Evolutionary conservation across 2,329 filamentous ascomycete genomes (phyloP).

Genomic region (Talaromyces sp.): DNA sequence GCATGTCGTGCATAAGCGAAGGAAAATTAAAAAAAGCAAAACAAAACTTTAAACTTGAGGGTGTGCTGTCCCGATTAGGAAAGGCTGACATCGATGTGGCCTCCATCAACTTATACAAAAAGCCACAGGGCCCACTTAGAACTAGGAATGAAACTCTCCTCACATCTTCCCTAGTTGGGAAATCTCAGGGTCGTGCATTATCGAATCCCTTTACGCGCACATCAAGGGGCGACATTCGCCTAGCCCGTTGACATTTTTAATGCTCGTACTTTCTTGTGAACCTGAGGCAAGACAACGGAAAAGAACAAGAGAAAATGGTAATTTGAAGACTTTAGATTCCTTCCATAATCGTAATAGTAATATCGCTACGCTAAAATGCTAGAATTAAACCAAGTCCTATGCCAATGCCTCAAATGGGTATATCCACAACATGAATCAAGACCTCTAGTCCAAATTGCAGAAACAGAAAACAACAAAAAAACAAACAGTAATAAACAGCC

Average conservation of each 20-base stretch:
- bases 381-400: background rate
- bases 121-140: background rate
- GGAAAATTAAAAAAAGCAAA: background rate
- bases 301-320: background rate
- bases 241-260: background rate
- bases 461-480: background rate
- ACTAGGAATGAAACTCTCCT: background rate
- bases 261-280: background rate
- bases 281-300: background rate
- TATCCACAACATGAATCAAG: background rate
- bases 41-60: background rate
- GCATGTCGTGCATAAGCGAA: background rate
- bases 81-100: background rate
- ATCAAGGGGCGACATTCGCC: background rate
- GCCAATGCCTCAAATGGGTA: background rate
- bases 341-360: background rate
- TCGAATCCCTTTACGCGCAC: background rate
- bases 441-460: background rate
- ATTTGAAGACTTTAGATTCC: background rate
- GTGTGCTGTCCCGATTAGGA: background rate
- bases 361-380: background rate
- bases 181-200: background rate
- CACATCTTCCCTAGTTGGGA: background rate
- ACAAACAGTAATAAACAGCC: background rate
- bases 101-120: background rate